Percentiles rank a stretch among this genome's conserved stretches.
Evolutionary conservation across 495 filamentous ascomycete genomes (phyloP).

Genomic region (Neurospora sp.): DNA sequence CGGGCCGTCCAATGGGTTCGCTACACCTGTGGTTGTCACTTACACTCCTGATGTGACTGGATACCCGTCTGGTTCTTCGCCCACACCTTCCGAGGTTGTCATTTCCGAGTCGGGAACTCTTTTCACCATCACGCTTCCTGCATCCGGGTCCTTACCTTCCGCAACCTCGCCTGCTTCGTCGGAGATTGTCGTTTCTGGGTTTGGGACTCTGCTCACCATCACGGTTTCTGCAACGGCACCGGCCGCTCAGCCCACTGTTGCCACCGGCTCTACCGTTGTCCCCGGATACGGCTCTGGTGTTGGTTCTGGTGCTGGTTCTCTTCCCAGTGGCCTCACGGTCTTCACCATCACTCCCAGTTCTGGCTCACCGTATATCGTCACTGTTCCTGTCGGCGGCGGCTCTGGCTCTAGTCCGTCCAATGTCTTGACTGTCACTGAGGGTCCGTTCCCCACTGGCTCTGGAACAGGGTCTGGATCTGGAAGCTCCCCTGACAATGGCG

Average conservation of each 20-base stretch:
- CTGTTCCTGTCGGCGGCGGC: not conserved
- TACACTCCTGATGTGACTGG: slow-evolving; percentile 2
- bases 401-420: not conserved
- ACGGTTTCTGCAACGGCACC: not conserved
- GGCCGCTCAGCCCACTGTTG: not conserved
- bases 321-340: not conserved
- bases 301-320: not conserved
- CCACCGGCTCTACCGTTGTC: not conserved
- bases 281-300: not conserved
- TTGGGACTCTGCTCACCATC: not conserved
- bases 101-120: not conserved
- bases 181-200: not conserved
- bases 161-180: not conserved
- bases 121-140: not conserved
- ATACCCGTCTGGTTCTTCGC: not conserved
- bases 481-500: not conserved
- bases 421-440: not conserved
- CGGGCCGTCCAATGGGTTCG: not conserved
- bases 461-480: not conserved
- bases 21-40: slow-evolving; percentile 6
- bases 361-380: slow-evolving; percentile 8
- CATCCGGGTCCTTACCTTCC: not conserved
- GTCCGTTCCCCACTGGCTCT: not conserved
- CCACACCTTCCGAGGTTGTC: not conserved
- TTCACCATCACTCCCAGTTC: slow-evolving; percentile 7